Evolutionary conservation across 2,329 filamentous ascomycete species (phyloP).

Genomic region (Pestalotiopsis sp.): DNA sequence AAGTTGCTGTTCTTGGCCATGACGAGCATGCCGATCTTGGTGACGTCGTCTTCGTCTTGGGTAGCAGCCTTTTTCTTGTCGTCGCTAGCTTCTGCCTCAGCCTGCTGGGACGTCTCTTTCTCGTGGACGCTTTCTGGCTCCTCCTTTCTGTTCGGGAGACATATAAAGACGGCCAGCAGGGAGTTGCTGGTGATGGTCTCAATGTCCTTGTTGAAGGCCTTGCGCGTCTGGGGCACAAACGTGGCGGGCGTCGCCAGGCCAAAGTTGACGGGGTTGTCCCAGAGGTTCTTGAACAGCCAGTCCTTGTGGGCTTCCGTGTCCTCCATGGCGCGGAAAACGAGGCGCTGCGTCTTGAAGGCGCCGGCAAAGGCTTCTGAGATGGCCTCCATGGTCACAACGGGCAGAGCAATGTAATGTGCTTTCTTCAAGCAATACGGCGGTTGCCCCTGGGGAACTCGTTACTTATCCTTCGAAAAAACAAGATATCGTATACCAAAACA

Average conservation of each 20-base stretch:
- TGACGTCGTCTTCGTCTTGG: neutral
- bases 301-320: conserved; percentile 23
- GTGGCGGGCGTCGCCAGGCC: conserved; percentile 9
- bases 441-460: too few relatives aligned
- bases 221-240: conserved; percentile 18
- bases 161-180: conserved; percentile 24
- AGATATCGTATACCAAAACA: too few relatives aligned
- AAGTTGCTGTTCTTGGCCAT: neutral
- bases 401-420: neutral
- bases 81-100: neutral
- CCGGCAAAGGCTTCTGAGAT: conserved; percentile 17
- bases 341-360: conserved; percentile 26
- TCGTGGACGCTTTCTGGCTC: neutral
- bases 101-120: too few relatives aligned
- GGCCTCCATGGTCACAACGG: conserved; percentile 11
- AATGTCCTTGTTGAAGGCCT: conserved; percentile 16
- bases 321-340: conserved; percentile 27
- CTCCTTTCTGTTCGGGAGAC: conserved; percentile 9
- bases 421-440: too few relatives aligned
- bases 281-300: conserved; percentile 20
- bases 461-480: too few relatives aligned
- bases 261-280: conserved; percentile 6
- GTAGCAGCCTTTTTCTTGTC: neutral
- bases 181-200: conserved; percentile 13
- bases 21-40: conserved; percentile 1